Percentiles rank a stretch among this genome's conserved stretches.
phyloP scores from a whole-genome alignment of 2,329 filamentous ascomycete genomes.

The Penicillium janthinellum region DNA sequence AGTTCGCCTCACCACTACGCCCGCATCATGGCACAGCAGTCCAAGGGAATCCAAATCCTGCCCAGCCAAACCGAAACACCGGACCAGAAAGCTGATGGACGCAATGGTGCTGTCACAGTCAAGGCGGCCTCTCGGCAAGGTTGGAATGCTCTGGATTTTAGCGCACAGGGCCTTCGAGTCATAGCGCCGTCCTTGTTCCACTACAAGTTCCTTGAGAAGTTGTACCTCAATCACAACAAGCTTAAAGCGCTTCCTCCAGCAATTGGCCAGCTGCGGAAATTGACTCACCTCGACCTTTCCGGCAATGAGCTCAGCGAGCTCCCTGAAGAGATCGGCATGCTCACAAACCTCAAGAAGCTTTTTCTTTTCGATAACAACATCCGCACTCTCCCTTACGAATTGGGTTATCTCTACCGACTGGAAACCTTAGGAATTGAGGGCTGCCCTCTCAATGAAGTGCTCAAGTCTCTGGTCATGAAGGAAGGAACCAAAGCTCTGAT shows the following conservation, averaged over 20 bases:
- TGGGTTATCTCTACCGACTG: slow-evolving; percentile 85
- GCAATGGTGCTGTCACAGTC: slow-evolving; percentile 66
- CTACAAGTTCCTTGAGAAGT: slow-evolving; percentile 85
- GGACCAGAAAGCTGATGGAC: slow-evolving; percentile 55
- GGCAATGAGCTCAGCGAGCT: slow-evolving; percentile 81
- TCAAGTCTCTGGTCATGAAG: slow-evolving; percentile 82
- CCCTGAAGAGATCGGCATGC: slow-evolving; percentile 93
- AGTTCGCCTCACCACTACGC: slow-evolving; percentile 72
- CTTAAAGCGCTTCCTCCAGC: slow-evolving; percentile 75
- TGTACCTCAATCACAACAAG: slow-evolving; percentile 94
- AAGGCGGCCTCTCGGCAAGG: slow-evolving; percentile 66
- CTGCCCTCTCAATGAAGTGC: slow-evolving; percentile 75
- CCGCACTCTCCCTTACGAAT: slow-evolving; percentile 75
- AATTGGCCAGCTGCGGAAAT: slow-evolving; percentile 78
- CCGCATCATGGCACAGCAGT: slow-evolving; percentile 49
- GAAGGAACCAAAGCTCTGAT: slow-evolving; percentile 85
- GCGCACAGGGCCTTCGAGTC: slow-evolving; percentile 89
- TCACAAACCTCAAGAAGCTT: slow-evolving; percentile 84
- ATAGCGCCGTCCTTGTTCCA: slow-evolving; percentile 78
- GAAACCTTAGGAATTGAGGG: slow-evolving; percentile 91
- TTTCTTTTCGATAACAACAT: slow-evolving; percentile 90
- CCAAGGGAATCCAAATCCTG: slow-evolving; percentile 49
- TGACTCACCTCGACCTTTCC: slow-evolving; percentile 84
- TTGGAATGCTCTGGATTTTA: slow-evolving; percentile 92
- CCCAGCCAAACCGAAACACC: slow-evolving; percentile 53